A percentile compares a stretch with the other conserved stretches of the same genome.
These are phyloP conservation scores for Penicillium oxalicum DNA, from an alignment of 2,329 filamentous ascomycete genomes.

Conservation along the genomic window DNA sequence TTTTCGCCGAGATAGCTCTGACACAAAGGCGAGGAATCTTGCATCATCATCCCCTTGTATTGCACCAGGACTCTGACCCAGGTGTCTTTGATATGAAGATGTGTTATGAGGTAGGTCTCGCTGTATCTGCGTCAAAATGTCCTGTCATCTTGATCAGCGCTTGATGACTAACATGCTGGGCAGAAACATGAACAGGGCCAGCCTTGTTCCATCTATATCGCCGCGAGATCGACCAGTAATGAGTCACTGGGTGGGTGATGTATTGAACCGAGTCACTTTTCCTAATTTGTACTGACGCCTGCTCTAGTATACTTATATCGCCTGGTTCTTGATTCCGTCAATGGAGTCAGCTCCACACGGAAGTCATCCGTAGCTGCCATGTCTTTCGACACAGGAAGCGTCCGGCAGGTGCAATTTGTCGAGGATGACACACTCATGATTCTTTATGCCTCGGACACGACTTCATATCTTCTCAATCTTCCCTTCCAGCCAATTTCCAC, in stretches of 20 bases:
- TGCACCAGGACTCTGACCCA: constrained; percentile 38
- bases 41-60: constrained; percentile 53
- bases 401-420: constrained; percentile 62
- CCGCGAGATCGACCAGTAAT: constrained; percentile 28
- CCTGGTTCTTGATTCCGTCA: constrained; percentile 48
- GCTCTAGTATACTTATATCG: constrained; percentile 54
- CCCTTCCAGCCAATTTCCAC: constrained; percentile 22
- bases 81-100: constrained; percentile 53
- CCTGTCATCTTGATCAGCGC: no score
- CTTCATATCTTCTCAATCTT: constrained; percentile 31
- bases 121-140: no score
- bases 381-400: constrained; percentile 29
- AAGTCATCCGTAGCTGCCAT: constrained; percentile 27
- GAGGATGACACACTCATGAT: constrained; percentile 57
- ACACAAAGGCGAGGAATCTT: constrained; percentile 63
- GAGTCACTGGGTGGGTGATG: constrained; percentile 28
- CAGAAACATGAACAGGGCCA: constrained; percentile 22
- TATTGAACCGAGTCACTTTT: not conserved
- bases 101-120: constrained; percentile 42
- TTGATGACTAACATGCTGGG: not conserved
- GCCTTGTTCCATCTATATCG: constrained; percentile 31
- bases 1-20: constrained; percentile 64
- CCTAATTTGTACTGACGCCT: constrained; percentile 8
- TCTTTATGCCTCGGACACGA: constrained; percentile 43
- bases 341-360: constrained; percentile 52